These are phyloP conservation scores for Przewalskia tangutica DNA, from an alignment of 257 asterid species.

Conservation along the genomic window DNA sequence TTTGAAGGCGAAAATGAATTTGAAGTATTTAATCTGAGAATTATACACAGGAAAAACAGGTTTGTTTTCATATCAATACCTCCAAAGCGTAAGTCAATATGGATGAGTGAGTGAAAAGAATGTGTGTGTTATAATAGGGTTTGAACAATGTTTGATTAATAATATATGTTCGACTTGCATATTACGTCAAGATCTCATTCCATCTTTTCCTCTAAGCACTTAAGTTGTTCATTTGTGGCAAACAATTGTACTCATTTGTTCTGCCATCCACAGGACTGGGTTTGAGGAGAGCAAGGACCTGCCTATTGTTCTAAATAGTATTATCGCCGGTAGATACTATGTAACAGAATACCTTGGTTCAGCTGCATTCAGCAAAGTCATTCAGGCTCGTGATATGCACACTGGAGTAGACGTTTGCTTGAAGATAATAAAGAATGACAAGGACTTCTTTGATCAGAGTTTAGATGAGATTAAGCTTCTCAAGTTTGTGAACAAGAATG, in stretches of 20 bases:
- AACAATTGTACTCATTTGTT: constrained; percentile 41
- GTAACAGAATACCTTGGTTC: constrained; percentile 76
- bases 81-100: neutral
- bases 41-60: constrained; percentile 88
- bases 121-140: neutral
- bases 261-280: constrained; percentile 74
- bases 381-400: constrained; percentile 72
- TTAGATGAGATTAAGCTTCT: constrained; percentile 87
- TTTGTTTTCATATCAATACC: constrained; percentile 14
- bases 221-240: constrained; percentile 29
- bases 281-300: constrained; percentile 82
- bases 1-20: constrained; percentile 58
- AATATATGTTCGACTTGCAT: neutral
- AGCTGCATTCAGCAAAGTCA: constrained; percentile 87
- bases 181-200: neutral
- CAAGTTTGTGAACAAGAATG: constrained; percentile 76
- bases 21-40: constrained; percentile 57
- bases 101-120: neutral
- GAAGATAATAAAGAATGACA: constrained; percentile 84
- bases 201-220: neutral
- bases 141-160: neutral
- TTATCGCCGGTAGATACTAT: constrained; percentile 62
- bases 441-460: constrained; percentile 89
- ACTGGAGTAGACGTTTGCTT: constrained; percentile 74
- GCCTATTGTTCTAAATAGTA: constrained; percentile 57